Base-by-base conservation (phyloP, 768 basidiomycete species). In the Russula sp. region DNA sequence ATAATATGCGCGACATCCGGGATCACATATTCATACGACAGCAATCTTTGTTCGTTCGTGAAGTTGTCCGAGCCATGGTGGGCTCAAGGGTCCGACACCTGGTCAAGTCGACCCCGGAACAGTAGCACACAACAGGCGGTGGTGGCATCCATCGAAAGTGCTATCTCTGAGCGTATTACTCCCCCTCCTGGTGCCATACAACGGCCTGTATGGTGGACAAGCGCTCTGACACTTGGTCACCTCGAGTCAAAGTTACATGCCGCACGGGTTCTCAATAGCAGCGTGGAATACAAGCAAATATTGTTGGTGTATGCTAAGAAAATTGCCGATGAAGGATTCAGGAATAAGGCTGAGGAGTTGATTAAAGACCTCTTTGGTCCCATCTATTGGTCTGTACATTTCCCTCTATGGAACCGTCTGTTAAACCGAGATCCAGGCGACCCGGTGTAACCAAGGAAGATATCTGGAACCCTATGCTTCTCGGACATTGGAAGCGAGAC, bases 291-390 rank as follows among this genome's bases (percentile, higher is more conserved):
- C 74, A 90, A 85, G 71, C 81, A 85, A 68, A 83, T 83, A 58
- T 70, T 98, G 66, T 66, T 85, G 58, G 66, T 83, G 66, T 98
- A 97, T 71, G 87, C 92, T 41, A 88, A 83, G 77, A 86, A 83
- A 74, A 77, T 98, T 45, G 92, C 88, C 39, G 91, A 97, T 65
- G 93, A 96, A 71, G 93, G 89, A 0, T 93, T 93, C 71, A 78
- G 83, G 63, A 87, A 77, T 41, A 93, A 95, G 72, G 94, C 85
- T 18, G 95, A 97, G 71, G 96, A 98, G 72, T 73, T 99, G 58
- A 82, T 96, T 53, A 87, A 83, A 72, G 97, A 98, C 65, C 78
- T 98, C 56, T 85, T 89, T 67, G 94, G 95, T 16, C 95, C 94
- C 0, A 76, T 94, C 42, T 96, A 91, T 74, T 88, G 86, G 95